Conservation (phyloP, 257 asterid species). For the Plantago ovata region DNA sequence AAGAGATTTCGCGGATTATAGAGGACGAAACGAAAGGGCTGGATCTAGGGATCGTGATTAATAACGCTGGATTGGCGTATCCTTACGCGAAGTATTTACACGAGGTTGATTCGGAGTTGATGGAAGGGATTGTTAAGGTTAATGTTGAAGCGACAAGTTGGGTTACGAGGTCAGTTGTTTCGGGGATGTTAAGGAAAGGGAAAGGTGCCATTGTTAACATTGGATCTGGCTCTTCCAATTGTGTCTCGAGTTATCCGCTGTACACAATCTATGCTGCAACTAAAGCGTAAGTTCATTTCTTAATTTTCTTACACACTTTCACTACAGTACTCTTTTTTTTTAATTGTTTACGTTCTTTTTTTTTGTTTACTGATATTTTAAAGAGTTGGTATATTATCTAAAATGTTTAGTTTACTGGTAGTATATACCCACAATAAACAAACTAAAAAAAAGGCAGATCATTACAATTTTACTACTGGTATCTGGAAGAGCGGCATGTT, state of each 20-base stretch:
- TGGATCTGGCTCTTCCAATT: too few species aligned
- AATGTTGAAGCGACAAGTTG: constrained; percentile 21
- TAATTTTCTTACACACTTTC: too few species aligned
- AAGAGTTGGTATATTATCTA: too few species aligned
- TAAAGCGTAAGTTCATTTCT: not conserved
- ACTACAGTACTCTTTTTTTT: too few species aligned
- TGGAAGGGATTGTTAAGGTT: constrained; percentile 69
- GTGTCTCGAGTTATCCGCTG: not conserved
- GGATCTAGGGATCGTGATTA: constrained; percentile 74
- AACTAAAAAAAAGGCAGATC: too few species aligned
- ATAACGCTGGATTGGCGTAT: constrained; percentile 82
- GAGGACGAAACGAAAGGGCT: constrained; percentile 34
- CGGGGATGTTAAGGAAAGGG: not conserved
- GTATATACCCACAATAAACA: too few species aligned
- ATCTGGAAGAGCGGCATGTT: too few species aligned
- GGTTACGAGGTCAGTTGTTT: not conserved
- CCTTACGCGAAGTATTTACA: constrained; percentile 67
- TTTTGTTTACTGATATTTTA: too few species aligned
- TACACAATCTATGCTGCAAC: not conserved
- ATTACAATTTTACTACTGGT: too few species aligned
- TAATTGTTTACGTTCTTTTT: too few species aligned
- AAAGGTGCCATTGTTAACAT: too few species aligned
- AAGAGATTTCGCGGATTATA: constrained; percentile 23
- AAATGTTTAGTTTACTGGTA: too few species aligned
- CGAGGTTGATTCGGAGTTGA: constrained; percentile 51